These are phyloP conservation scores for Cladophialophora yegresii DNA, from an alignment of 2,329 filamentous ascomycete species.

Conservation along the genomic window DNA sequence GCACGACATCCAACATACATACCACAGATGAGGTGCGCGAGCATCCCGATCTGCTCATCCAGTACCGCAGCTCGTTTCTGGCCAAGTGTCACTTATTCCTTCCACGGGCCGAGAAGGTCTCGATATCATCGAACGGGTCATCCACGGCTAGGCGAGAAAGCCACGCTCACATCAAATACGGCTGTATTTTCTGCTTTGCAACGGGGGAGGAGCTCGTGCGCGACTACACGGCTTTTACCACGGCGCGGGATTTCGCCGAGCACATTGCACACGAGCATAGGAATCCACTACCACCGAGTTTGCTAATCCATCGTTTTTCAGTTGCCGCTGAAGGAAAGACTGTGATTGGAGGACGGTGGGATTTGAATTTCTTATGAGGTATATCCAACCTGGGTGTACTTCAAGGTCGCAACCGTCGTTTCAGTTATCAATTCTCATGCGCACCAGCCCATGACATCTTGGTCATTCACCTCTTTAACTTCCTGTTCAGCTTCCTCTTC, in stretches of 20 bases:
- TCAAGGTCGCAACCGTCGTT: background rate
- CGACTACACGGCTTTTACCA: conserved; percentile 24
- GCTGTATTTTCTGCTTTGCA: conserved; percentile 36
- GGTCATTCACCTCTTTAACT: background rate
- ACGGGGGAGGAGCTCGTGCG: conserved; percentile 25
- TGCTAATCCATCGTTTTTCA: conserved; percentile 33
- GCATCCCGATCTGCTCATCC: conserved; percentile 25
- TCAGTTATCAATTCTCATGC: background rate
- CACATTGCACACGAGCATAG: conserved; percentile 31
- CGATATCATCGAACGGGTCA: background rate
- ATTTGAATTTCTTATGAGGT: conserved; percentile 33
- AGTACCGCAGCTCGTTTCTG: conserved; percentile 35
- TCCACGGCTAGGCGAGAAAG: background rate
- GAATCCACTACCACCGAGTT: conserved; percentile 21
- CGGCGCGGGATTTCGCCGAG: conserved; percentile 28
- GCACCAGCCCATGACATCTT: background rate
- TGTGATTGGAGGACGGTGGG: conserved; percentile 31
- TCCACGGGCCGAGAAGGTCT: conserved; percentile 19
- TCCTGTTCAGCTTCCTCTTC: background rate
- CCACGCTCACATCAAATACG: conserved; percentile 26
- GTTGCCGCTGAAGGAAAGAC: conserved; percentile 32
- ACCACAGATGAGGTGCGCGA: conserved; percentile 33
- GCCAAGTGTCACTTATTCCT: conserved; percentile 34
- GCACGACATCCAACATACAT: conserved; percentile 31
- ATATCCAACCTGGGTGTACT: background rate